These are phyloP conservation scores for Emericellopsis atlantica DNA, from an alignment of 2,329 filamentous ascomycete species.

Conservation along the genomic window DNA sequence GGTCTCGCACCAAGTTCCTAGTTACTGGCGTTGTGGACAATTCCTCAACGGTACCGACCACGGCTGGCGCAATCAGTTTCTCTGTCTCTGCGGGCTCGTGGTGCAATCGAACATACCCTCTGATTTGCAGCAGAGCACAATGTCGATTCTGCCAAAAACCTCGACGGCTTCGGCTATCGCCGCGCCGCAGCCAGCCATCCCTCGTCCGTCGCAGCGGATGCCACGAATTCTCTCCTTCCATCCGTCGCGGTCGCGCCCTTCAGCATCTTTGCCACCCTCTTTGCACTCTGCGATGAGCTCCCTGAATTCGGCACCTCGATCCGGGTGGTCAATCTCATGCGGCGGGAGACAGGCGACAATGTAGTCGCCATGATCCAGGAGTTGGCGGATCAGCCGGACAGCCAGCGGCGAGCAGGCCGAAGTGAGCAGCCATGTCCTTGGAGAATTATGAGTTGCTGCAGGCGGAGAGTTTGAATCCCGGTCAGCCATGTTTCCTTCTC, in stretches of 20 bases:
- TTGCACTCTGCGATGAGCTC: constrained; percentile 63
- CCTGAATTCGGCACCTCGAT: constrained; percentile 66
- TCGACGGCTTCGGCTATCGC: constrained; percentile 78
- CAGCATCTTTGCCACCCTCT: constrained; percentile 46
- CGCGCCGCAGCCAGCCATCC: constrained; percentile 63
- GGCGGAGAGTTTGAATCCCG: constrained; percentile 7
- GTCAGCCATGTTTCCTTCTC: constrained; percentile 4
- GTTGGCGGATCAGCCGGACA: constrained; percentile 66
- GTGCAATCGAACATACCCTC: constrained; percentile 45
- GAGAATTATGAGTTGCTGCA: constrained; percentile 54
- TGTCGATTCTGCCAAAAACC: constrained; percentile 77
- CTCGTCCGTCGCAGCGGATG: constrained; percentile 47
- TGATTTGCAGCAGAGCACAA: constrained; percentile 78
- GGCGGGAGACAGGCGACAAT: constrained; percentile 76
- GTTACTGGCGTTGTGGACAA: constrained; percentile 61
- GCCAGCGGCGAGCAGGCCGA: constrained; percentile 75
- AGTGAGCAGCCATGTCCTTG: constrained; percentile 88
- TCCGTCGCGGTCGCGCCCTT: constrained; percentile 27
- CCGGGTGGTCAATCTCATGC: constrained; percentile 64
- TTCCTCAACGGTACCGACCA: constrained; percentile 87
- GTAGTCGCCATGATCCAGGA: constrained; percentile 85
- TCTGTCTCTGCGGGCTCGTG: neutral
- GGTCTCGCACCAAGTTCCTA: constrained; percentile 69
- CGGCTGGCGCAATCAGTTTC: constrained; percentile 34
- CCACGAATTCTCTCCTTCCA: constrained; percentile 69